These are phyloP conservation scores for Crepidotus sp. DNA, from an alignment of 1,284 basidiomycete genomes.

Conservation along the genomic window DNA sequence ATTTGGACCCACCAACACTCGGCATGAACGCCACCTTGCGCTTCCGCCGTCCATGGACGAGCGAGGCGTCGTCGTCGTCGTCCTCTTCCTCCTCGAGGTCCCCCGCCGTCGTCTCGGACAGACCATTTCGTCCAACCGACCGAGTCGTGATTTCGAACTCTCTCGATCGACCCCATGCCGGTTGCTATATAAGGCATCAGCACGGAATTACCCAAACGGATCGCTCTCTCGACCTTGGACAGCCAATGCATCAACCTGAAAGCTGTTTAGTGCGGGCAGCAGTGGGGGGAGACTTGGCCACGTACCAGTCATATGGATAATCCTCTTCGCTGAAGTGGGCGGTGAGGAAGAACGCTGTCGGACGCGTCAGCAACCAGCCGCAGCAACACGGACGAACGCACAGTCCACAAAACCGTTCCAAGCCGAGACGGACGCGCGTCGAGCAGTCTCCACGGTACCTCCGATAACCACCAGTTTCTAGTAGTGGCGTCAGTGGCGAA, in stretches of 20 bases:
- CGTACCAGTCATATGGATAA: constrained; percentile 73
- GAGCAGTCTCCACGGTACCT: constrained; percentile 68
- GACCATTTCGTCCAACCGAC: constrained; percentile 48
- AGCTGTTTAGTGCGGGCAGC: constrained; percentile 13
- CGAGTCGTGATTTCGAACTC: constrained; percentile 83
- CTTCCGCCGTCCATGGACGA: constrained; percentile 60
- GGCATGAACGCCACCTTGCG: constrained; percentile 72
- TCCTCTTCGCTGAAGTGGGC: constrained; percentile 81
- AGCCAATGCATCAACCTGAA: constrained; percentile 79
- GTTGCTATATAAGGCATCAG: constrained; percentile 46
- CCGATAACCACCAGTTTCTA: constrained; percentile 76
- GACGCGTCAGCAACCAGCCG: constrained; percentile 3
- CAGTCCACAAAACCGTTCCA: constrained; percentile 85
- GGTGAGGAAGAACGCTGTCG: constrained; percentile 73
- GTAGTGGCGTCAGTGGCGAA: constrained; percentile 8
- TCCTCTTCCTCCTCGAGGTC: constrained; percentile 71
- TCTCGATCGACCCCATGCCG: constrained; percentile 72
- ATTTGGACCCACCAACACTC: constrained; percentile 48
- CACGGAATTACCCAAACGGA: constrained; percentile 2
- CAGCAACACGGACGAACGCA: constrained; percentile 27
- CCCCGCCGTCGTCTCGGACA: constrained; percentile 59
- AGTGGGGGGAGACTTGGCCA: constrained; percentile 9
- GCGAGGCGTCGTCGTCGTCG: constrained; percentile 38
- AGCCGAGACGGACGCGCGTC: constrained; percentile 65
- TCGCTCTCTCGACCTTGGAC: constrained; percentile 47